A percentile compares a stretch with the other conserved stretches of the same genome.
Conservation (phyloP, 768 basidiomycete genomes). For the Suillus clintonianus region DNA sequence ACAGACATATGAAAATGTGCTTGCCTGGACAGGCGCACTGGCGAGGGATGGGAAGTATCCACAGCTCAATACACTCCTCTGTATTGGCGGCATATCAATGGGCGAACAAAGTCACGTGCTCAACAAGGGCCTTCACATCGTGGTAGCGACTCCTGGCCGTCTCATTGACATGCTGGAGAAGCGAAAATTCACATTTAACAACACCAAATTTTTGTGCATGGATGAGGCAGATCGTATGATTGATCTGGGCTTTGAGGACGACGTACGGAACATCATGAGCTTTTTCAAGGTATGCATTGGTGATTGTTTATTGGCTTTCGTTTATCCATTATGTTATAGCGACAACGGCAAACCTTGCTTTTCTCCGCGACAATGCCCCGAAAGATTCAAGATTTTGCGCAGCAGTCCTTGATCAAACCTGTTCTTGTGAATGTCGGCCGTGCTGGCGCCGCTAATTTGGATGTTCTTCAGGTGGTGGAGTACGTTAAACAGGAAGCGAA, state of each 20-base stretch:
- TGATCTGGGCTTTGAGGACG: constrained; percentile 98
- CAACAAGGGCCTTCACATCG: constrained; percentile 90
- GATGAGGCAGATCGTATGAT: constrained; percentile 99
- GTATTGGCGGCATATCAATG: constrained; percentile 99
- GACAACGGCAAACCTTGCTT: constrained; percentile 93
- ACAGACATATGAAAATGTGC: constrained; percentile 94
- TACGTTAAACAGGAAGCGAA: constrained; percentile 99
- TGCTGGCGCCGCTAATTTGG: constrained; percentile 96
- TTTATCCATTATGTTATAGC: constrained; percentile 43
- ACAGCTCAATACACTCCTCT: constrained; percentile 82
- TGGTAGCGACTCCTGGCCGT: constrained; percentile 95
- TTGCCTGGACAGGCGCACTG: constrained; percentile 82
- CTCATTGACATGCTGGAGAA: constrained; percentile 99
- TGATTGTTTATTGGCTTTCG: neutral
- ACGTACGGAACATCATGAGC: constrained; percentile 98
- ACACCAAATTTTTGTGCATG: constrained; percentile 97
- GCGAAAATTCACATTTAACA: constrained; percentile 86
- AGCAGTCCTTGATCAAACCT: constrained; percentile 92
- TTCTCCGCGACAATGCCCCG: constrained; percentile 99
- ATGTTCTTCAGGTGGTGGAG: constrained; percentile 95
- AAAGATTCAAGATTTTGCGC: constrained; percentile 98
- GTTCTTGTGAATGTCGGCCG: constrained; percentile 96
- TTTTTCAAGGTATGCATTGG: constrained; percentile 80
- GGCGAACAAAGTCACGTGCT: constrained; percentile 93
- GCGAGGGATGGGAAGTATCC: constrained; percentile 83